Evolutionary conservation across 2,329 filamentous ascomycete species (phyloP).

Genomic region (Fusarium sp.): DNA sequence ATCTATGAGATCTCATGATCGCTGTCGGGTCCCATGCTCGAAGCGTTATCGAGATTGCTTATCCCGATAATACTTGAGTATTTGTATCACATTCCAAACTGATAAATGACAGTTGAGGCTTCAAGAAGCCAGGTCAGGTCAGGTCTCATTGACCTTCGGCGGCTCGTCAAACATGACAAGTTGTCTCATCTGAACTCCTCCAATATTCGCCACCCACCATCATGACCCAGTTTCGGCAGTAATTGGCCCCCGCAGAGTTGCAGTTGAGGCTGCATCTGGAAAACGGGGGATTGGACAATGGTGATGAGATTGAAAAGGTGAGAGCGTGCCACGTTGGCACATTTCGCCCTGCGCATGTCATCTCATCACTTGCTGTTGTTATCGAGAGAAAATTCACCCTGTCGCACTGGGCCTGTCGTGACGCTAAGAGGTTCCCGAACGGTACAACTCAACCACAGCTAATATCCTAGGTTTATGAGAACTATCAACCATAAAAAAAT

Average conservation of each 20-base stretch:
- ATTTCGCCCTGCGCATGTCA: neutral
- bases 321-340: conserved; percentile 9
- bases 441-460: neutral
- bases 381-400: neutral
- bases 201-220: neutral
- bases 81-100: neutral
- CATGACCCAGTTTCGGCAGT: neutral
- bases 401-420: neutral
- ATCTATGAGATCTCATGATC: neutral
- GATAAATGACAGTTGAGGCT: neutral
- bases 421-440: neutral
- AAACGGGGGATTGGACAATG: neutral
- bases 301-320: neutral
- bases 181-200: neutral
- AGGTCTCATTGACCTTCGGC: neutral
- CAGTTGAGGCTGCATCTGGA: neutral
- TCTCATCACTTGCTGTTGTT: neutral
- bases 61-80: neutral
- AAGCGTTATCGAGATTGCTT: neutral
- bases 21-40: neutral
- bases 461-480: neutral
- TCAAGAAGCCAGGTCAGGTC: neutral
- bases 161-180: neutral
- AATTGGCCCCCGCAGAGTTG: neutral
- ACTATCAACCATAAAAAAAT: neutral